Percentiles rank a stretch among this genome's conserved stretches.
Conservation (phyloP, 352 stramenopile genomes). For the Globisporangium splendens region DNA sequence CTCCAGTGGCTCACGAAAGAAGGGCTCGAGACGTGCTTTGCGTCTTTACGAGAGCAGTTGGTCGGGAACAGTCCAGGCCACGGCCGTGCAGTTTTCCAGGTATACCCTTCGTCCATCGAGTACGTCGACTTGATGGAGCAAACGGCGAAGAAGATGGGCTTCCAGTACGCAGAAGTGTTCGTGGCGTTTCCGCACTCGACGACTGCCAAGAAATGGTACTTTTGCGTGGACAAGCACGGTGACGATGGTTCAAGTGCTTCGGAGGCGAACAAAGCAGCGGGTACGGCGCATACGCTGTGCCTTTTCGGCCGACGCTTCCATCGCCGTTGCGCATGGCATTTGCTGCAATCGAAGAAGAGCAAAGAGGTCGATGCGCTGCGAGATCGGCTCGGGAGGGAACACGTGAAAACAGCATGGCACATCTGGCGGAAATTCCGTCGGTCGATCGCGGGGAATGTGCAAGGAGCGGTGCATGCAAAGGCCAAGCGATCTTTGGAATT, state of each 20-base stretch:
- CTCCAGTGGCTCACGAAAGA: conserved; percentile 72
- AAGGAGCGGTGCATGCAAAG: conserved; percentile 30
- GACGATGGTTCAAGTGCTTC: neutral
- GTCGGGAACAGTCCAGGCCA: neutral
- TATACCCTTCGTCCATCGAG: conserved; percentile 51
- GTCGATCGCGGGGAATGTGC: conserved; percentile 9
- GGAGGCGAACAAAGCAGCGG: conserved; percentile 1
- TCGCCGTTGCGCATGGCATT: conserved; percentile 54
- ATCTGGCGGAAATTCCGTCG: conserved; percentile 68
- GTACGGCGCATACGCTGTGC: conserved; percentile 20
- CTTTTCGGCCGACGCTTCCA: conserved; percentile 60
- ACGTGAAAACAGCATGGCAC: conserved; percentile 69
- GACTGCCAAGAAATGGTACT: conserved; percentile 76
- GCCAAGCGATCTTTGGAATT: conserved; percentile 54
- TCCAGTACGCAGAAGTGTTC: conserved; percentile 51
- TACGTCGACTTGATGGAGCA: conserved; percentile 64
- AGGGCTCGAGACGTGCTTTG: conserved; percentile 58
- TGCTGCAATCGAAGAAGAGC: conserved; percentile 18
- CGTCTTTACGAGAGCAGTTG: conserved; percentile 37
- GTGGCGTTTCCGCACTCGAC: conserved; percentile 68
- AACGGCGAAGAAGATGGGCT: conserved; percentile 39
- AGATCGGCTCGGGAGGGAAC: conserved; percentile 49
- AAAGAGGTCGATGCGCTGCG: conserved; percentile 16
- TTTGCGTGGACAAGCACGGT: conserved; percentile 23
- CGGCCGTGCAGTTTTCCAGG: conserved; percentile 53